These are phyloP conservation scores for Solanum hybrid DNA, from an alignment of 305 asterid genomes.

Conservation along the genomic window DNA sequence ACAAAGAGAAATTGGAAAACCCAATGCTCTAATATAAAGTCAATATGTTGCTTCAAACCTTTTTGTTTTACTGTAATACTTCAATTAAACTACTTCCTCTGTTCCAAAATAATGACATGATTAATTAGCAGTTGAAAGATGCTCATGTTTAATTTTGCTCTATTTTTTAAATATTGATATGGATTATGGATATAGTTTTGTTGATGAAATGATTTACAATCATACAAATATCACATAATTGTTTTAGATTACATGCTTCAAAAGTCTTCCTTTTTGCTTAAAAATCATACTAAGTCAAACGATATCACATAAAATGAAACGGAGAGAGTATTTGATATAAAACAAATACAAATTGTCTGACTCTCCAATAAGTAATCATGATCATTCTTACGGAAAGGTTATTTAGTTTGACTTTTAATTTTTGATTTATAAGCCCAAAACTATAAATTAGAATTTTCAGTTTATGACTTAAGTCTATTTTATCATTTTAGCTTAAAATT, in stretches of 20 bases:
- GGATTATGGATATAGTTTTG: not conserved
- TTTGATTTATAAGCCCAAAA: too few relatives aligned
- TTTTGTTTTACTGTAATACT: not conserved
- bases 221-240: too few relatives aligned
- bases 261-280: too few relatives aligned
- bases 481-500: not conserved
- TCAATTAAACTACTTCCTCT: not conserved
- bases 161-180: not conserved
- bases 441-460: too few relatives aligned
- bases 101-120: not conserved
- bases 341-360: not conserved
- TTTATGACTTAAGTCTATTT: not conserved
- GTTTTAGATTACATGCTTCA: not conserved
- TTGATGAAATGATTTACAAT: not conserved
- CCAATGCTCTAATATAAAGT: not conserved
- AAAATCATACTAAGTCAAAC: too few relatives aligned
- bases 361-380: not conserved
- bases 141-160: not conserved
- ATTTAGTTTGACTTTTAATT: too few relatives aligned
- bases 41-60: not conserved
- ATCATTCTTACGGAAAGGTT: not conserved
- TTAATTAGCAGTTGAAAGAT: not conserved
- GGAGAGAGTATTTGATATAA: not conserved
- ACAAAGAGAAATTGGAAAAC: not conserved
- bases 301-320: too few relatives aligned